Percentiles rank a stretch among this genome's conserved stretches.
Conservation (phyloP, 148 eudicot species). For the Drosera capensis region DNA sequence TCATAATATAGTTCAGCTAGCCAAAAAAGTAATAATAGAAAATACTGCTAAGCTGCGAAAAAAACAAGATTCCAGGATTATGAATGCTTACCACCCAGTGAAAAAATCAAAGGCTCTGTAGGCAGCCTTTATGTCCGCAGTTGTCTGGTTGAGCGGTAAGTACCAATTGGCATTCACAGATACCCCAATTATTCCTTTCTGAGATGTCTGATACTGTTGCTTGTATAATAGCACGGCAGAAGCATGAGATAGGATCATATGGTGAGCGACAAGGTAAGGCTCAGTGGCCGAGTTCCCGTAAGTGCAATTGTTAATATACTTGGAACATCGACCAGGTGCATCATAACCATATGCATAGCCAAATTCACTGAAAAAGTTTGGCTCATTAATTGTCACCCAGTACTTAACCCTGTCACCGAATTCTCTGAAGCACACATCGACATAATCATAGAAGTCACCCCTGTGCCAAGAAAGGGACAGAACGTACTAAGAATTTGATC, state of each 20-base stretch:
- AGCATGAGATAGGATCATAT: conserved; percentile 22
- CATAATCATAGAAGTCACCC: conserved; percentile 24
- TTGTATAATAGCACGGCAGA: conserved; percentile 18
- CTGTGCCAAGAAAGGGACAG: too few species aligned
- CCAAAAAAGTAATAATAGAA: too few species aligned
- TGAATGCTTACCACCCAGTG: conserved; percentile 12
- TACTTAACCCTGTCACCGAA: conserved; percentile 25
- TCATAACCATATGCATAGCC: conserved; percentile 16
- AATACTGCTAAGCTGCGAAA: too few species aligned
- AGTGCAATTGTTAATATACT: conserved; percentile 20
- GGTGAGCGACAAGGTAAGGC: conserved; percentile 21
- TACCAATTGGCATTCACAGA: conserved; percentile 15
- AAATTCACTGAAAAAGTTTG: conserved; percentile 4
- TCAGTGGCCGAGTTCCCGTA: conserved; percentile 25
- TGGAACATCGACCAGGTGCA: conserved; percentile 22
- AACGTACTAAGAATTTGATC: too few species aligned
- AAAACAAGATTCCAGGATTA: neutral
- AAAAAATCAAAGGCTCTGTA: conserved; percentile 16
- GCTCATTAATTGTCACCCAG: conserved; percentile 28
- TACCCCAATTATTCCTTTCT: conserved; percentile 24
- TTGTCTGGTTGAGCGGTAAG: conserved; percentile 13
- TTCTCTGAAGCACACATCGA: conserved; percentile 24
- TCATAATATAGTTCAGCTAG: too few species aligned
- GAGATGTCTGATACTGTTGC: conserved; percentile 20
- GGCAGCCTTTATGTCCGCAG: conserved; percentile 12